These are phyloP conservation scores for Garcia nutans DNA, from an alignment of 345 rosid species.

Conservation along the genomic window DNA sequence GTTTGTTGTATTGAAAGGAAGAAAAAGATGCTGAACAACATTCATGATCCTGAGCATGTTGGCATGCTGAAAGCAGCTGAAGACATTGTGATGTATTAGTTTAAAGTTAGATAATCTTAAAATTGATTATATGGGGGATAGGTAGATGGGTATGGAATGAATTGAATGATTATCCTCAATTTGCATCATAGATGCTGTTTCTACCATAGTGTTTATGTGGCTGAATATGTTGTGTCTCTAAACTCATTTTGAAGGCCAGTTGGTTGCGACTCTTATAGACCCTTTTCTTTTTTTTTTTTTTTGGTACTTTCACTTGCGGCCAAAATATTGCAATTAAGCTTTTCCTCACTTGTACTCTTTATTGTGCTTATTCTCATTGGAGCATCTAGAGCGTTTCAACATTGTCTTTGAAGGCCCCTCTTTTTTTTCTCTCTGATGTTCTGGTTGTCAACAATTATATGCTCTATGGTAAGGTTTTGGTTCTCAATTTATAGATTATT, in stretches of 20 bases:
- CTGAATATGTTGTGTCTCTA: neutral
- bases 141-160: neutral
- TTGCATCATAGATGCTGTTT: neutral
- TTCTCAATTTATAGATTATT: neutral
- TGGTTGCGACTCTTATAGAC: neutral
- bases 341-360: neutral
- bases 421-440: neutral
- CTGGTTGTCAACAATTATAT: neutral
- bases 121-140: too few relatives aligned
- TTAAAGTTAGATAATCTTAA: neutral
- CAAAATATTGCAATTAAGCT: neutral
- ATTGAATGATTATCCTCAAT: slow-evolving; percentile 1
- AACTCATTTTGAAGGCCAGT: too few relatives aligned
- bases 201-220: neutral
- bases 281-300: neutral
- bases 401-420: neutral
- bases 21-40: neutral
- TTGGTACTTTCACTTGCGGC: neutral
- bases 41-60: neutral
- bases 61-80: neutral
- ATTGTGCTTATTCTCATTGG: neutral
- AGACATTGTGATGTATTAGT: neutral
- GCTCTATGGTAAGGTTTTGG: neutral
- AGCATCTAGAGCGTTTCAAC: neutral
- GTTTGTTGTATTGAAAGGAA: neutral